Percentiles rank a stretch among this genome's conserved stretches.
phyloP scores from a whole-genome alignment of 2,329 filamentous ascomycete genomes.

The Trichophyton equinum region DNA sequence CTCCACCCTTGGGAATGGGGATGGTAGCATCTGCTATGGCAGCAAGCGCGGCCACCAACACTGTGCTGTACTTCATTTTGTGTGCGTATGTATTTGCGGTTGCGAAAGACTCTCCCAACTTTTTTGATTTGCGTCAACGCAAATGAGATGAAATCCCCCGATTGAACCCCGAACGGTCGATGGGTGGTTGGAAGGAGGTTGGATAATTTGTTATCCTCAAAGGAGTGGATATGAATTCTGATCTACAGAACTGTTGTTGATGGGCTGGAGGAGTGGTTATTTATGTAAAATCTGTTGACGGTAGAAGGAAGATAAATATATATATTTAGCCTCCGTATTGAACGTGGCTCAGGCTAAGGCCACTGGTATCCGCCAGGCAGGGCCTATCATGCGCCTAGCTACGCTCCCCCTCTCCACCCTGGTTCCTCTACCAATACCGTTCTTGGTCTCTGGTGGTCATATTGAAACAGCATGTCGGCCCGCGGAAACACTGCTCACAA shows the following conservation, averaged over 20 bases:
- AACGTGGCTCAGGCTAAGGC: slow-evolving; percentile 8
- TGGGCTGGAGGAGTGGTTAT: neutral
- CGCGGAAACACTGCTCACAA: neutral
- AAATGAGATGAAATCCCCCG: neutral
- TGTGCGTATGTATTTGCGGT: neutral
- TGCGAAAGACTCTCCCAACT: neutral
- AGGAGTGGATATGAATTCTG: slow-evolving; percentile 1
- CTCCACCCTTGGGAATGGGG: slow-evolving; percentile 24
- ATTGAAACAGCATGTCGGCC: slow-evolving; percentile 3
- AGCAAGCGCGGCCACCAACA: slow-evolving; percentile 5
- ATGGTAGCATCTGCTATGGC: slow-evolving; percentile 6
- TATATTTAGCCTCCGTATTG: neutral
- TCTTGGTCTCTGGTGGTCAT: neutral
- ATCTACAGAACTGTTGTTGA: neutral
- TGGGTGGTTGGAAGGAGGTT: neutral
- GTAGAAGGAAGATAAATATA: neutral
- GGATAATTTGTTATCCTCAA: slow-evolving; percentile 6
- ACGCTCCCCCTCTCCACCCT: neutral
- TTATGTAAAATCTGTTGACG: neutral
- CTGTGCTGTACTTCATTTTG: slow-evolving; percentile 10
- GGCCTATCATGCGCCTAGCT: slow-evolving; percentile 5
- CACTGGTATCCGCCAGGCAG: slow-evolving; percentile 10
- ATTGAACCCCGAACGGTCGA: neutral
- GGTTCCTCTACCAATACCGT: neutral
- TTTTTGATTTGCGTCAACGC: neutral